phyloP scores from a whole-genome alignment of 306 rosid species.

The Castanea sativa region DNA sequence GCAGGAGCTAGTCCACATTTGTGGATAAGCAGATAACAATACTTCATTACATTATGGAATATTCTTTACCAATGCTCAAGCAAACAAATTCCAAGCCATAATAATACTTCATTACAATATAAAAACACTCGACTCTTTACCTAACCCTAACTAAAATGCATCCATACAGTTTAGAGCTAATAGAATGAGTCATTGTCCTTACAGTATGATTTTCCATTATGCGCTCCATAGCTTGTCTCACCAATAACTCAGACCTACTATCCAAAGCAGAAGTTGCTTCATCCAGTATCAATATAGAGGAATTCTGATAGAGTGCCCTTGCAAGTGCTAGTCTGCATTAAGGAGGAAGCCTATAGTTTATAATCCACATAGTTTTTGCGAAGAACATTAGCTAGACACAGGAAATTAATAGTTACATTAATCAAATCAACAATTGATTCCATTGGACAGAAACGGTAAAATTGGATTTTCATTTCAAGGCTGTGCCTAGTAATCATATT shows the following conservation, averaged over 20 bases:
- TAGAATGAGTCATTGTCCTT: slow-evolving; percentile 21
- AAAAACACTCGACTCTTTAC: background rate
- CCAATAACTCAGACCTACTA: slow-evolving; percentile 71
- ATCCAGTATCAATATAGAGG: slow-evolving; percentile 75
- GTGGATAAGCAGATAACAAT: background rate
- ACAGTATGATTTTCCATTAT: slow-evolving; percentile 86
- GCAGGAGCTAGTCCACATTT: background rate
- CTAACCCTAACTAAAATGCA: background rate
- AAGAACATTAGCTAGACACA: background rate
- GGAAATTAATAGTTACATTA: background rate
- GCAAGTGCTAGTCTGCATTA: slow-evolving; percentile 79
- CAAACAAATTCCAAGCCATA: background rate
- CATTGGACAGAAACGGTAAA: background rate
- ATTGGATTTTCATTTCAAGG: slow-evolving; percentile 6
- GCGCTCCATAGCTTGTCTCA: slow-evolving; percentile 69
- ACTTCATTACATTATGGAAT: too few species aligned
- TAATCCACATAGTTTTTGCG: background rate
- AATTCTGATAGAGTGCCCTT: slow-evolving; percentile 73
- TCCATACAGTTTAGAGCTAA: background rate
- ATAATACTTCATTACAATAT: background rate
- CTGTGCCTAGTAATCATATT: background rate
- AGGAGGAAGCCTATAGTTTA: slow-evolving; percentile 14
- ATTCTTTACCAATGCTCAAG: background rate
- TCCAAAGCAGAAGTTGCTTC: slow-evolving; percentile 95
- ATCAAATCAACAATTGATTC: slow-evolving; percentile 11